Conservation (phyloP, 2,329 filamentous ascomycete genomes). For the Amylocarpus encephaloides region DNA sequence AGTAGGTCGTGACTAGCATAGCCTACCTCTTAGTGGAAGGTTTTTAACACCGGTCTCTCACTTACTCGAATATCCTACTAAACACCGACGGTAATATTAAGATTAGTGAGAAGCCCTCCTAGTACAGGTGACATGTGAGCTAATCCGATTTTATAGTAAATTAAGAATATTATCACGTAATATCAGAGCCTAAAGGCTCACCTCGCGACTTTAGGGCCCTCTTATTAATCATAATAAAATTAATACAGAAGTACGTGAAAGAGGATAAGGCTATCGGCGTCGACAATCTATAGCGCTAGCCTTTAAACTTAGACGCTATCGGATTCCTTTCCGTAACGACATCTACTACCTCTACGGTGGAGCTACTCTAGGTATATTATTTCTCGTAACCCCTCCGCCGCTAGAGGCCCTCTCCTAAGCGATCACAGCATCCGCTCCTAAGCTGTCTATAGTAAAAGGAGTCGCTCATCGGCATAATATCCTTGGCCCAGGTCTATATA, state of each 20-base stretch:
- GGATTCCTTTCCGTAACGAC: constrained; percentile 30
- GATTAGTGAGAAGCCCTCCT: constrained; percentile 13
- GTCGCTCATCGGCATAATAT: constrained; percentile 12
- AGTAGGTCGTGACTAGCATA: constrained; percentile 11
- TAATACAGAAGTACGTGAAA: constrained; percentile 29
- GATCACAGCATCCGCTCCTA: constrained; percentile 10
- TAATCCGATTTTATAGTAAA: constrained; percentile 10
- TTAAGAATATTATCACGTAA: constrained; percentile 16
- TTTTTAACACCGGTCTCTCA: constrained; percentile 16
- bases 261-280: constrained; percentile 31
- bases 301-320: constrained; percentile 24
- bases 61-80: constrained; percentile 19
- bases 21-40: constrained; percentile 13
- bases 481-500: constrained; percentile 9
- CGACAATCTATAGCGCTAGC: constrained; percentile 31
- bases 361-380: constrained; percentile 12
- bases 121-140: not conserved
- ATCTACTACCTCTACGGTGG: constrained; percentile 23
- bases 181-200: constrained; percentile 3
- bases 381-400: not conserved
- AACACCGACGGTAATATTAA: constrained; percentile 14
- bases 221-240: constrained; percentile 11
- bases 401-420: not conserved
- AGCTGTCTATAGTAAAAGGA: constrained; percentile 8
- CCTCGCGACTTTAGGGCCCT: constrained; percentile 8